These are phyloP conservation scores for Bipolaris gigantea DNA, from an alignment of 2,329 filamentous ascomycete species.

Conservation along the genomic window DNA sequence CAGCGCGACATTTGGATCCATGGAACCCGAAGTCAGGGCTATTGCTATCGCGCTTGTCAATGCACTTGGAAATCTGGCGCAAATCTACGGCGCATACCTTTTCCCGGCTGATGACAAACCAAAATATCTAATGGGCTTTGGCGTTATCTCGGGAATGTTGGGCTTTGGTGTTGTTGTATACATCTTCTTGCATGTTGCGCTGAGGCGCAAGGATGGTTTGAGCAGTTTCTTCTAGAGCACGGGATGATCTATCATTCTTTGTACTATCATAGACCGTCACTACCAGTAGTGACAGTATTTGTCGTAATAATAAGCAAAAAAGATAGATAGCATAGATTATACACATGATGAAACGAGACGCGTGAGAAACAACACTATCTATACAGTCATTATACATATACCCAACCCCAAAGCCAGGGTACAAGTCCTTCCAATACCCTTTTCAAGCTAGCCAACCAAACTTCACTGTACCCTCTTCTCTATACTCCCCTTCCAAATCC, in stretches of 20 bases:
- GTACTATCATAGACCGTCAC: not conserved
- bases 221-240: slow-evolving; percentile 3
- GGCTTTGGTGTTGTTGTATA: slow-evolving; percentile 37
- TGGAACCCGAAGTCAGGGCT: slow-evolving; percentile 55
- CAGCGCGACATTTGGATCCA: slow-evolving; percentile 54
- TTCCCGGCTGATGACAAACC: slow-evolving; percentile 55
- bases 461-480: too few relatives aligned
- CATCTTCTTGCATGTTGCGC: slow-evolving; percentile 32
- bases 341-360: too few relatives aligned
- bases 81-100: slow-evolving; percentile 59
- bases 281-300: not conserved
- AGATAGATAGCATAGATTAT: not conserved
- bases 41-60: slow-evolving; percentile 59
- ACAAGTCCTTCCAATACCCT: too few relatives aligned
- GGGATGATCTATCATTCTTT: not conserved
- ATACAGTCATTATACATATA: too few relatives aligned
- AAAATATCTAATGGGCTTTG: slow-evolving; percentile 46
- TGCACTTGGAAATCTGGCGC: slow-evolving; percentile 57
- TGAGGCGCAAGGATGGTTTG: slow-evolving; percentile 30
- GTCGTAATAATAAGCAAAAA: too few relatives aligned
- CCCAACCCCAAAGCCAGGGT: too few relatives aligned
- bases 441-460: too few relatives aligned
- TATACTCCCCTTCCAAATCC: too few relatives aligned
- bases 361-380: too few relatives aligned
- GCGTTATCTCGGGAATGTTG: slow-evolving; percentile 30